Percentiles rank a stretch among this genome's conserved stretches.
Evolutionary conservation across 179 eudicot genomes (phyloP).

Genomic region (Silene coronaria): DNA sequence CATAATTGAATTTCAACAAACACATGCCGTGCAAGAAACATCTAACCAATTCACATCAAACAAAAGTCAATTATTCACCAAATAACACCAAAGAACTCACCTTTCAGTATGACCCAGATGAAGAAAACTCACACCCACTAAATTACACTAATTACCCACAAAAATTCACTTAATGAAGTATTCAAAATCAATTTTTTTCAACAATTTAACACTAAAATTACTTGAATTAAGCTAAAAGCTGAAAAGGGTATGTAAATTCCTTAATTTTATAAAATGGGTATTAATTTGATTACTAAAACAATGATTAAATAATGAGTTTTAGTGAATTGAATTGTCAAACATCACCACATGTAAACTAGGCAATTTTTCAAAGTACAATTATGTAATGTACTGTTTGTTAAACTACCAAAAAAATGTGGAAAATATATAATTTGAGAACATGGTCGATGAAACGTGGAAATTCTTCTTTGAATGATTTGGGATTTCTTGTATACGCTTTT

Average conservation of each 20-base stretch:
- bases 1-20: conserved; percentile 10
- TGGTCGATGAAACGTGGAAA: neutral
- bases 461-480: neutral
- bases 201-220: neutral
- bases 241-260: neutral
- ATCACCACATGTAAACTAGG: neutral
- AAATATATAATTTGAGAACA: neutral
- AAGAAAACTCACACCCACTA: conserved; percentile 1
- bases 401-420: conserved; percentile 4
- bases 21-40: conserved; percentile 24
- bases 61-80: neutral
- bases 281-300: conserved; percentile 3
- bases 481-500: neutral
- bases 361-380: neutral
- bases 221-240: neutral
- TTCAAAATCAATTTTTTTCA: conserved; percentile 12
- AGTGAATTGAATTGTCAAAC: neutral
- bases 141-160: conserved; percentile 1
- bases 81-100: conserved; percentile 18
- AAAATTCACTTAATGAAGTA: neutral
- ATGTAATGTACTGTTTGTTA: neutral
- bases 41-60: conserved; percentile 9
- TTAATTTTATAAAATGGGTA: neutral
- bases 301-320: neutral
- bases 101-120: conserved; percentile 21